Evolutionary conservation across 345 rosid species (phyloP).

Genomic region (Aquilaria yunnanensis): DNA sequence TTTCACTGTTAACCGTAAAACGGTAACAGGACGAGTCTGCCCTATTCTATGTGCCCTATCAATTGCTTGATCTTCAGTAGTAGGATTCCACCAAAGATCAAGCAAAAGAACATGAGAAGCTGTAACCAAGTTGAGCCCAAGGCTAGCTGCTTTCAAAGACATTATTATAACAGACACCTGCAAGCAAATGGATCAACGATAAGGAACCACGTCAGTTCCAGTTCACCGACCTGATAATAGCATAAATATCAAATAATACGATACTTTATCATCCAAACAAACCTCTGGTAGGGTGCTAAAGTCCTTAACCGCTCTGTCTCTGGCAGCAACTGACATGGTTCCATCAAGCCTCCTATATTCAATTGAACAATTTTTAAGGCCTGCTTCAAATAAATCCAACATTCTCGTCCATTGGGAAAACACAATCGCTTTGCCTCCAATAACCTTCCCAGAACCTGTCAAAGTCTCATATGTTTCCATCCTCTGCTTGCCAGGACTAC

Average conservation of each 20-base stretch:
- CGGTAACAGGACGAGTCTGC: slow-evolving; percentile 85
- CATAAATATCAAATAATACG: too few species aligned
- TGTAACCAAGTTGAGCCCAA: slow-evolving; percentile 95
- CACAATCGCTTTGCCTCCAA: slow-evolving; percentile 82
- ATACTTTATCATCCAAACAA: slow-evolving; percentile 10
- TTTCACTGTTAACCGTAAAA: slow-evolving; percentile 78
- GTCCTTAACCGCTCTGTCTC: slow-evolving; percentile 97
- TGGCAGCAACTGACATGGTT: slow-evolving; percentile 87
- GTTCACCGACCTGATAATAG: too few species aligned
- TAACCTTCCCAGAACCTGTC: slow-evolving; percentile 27
- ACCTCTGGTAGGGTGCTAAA: slow-evolving; percentile 96
- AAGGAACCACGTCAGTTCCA: too few species aligned
- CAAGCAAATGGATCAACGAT: slow-evolving; percentile 5
- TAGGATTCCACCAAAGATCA: slow-evolving; percentile 99
- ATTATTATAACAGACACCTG: slow-evolving; percentile 92
- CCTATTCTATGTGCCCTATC: slow-evolving; percentile 99
- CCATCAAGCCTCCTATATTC: slow-evolving; percentile 96
- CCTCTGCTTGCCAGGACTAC: slow-evolving; percentile 13
- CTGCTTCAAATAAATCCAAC: slow-evolving; percentile 85
- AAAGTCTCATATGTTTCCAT: slow-evolving; percentile 12
- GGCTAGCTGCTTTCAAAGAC: slow-evolving; percentile 99
- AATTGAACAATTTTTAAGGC: slow-evolving; percentile 60
- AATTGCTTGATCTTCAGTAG: slow-evolving; percentile 93
- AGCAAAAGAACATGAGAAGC: slow-evolving; percentile 86
- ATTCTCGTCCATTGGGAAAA: slow-evolving; percentile 98